Conservation (phyloP, 139 green algal genomes). For the Chlamydomonas incerta region DNA sequence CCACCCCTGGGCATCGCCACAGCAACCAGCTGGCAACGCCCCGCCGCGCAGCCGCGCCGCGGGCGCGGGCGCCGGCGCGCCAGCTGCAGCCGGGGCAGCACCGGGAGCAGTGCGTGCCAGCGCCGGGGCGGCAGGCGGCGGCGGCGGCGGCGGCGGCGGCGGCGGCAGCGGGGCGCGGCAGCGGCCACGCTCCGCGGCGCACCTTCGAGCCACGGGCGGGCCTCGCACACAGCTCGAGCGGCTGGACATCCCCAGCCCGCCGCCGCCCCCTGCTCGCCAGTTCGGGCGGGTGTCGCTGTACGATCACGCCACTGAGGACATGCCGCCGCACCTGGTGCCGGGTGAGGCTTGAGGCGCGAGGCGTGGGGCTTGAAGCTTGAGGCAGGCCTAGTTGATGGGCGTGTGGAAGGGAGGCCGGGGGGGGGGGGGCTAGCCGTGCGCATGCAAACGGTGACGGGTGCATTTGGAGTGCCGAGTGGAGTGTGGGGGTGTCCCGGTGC, state of each 20-base stretch:
- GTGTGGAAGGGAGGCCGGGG: no score
- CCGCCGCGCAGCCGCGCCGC: not conserved
- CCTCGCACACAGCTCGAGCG: not conserved
- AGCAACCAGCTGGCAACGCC: not conserved
- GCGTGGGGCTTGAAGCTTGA: no score
- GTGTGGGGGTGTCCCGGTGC: no score
- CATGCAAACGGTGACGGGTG: no score
- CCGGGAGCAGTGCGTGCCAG: no score
- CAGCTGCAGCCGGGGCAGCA: not conserved
- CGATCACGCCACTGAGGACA: not conserved
- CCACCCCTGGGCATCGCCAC: not conserved
- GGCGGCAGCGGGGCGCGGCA: not conserved
- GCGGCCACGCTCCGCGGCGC: not conserved
- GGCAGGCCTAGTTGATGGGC: no score
- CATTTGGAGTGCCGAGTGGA: no score
- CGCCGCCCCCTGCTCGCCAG: not conserved
- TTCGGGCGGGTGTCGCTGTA: constrained; percentile 14
- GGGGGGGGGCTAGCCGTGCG: no score
- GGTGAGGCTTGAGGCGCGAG: no score
- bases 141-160: not conserved
- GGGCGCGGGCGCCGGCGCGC: not conserved
- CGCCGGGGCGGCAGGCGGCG: not conserved
- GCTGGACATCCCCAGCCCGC: not conserved
- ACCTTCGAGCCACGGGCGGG: not conserved
- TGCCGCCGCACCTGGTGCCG: not conserved